Base-by-base conservation (phyloP, 495 filamentous ascomycete genomes). In the Talaromyces liani region DNA sequence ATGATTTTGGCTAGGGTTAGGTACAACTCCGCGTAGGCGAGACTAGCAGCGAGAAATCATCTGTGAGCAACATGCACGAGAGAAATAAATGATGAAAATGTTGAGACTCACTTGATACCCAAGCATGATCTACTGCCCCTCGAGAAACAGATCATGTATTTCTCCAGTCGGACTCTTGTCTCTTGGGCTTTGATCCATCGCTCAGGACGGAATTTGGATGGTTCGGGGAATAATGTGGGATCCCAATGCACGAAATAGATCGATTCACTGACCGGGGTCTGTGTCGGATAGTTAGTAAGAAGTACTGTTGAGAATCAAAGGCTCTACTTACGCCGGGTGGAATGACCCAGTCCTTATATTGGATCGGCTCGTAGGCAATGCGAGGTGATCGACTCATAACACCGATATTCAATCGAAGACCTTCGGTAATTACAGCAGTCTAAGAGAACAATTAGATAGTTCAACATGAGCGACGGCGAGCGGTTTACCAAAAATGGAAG, bases 231-330 rank as follows among this genome's bases (percentile, higher is more conserved):
- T 34, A 82, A 55, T 9, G 59, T 59, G 41, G 76, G 68, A 60
- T 80, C 70, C 61, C 68, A 71, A 64, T 80, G 78, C 29, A 78
- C 65, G 39, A 75, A 70, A 47, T 72, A 74, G 3, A 67, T 64
- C 10, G 73, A 71, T 68, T 77, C 75, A 61, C 76, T 73, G 22
- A 81, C 68, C 3, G 75, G 71, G n/a, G 75, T 79, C 29, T 24
- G 22, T 70, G 71, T 14, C 6, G 10, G 34, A 14, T 39, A 2
- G 7, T 39, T 39, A 39, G 10, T 34, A 9, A 39, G 0, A 12
- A 12, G 34, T 0, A 14, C 0, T 39, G 4, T 39, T 14, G 2
- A 14, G 34, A 12, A 39, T 39, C 9, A 14, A 39, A 12, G 34
- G 34, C 12, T 39, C 12, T 14, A 71, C 68, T 9, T 65, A 68